phyloP scores from a whole-genome alignment of 75 land plant species.

The Chamaecyparis obtusa region DNA sequence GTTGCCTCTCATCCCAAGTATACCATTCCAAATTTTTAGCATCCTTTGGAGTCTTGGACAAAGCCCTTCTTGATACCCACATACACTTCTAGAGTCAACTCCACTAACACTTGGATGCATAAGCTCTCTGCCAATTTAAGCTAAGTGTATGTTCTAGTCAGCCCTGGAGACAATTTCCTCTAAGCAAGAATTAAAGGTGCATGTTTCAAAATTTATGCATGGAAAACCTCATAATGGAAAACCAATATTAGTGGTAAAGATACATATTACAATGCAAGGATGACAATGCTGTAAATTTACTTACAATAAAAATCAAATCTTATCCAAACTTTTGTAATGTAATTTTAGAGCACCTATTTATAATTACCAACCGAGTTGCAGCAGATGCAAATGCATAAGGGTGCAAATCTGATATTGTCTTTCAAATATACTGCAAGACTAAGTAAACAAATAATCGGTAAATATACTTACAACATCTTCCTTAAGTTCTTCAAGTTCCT shows the following conservation, averaged over 20 bases:
- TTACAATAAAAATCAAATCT: neutral
- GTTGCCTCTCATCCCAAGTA: neutral
- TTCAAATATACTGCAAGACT: neutral
- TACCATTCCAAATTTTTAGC: neutral
- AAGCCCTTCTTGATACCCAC: neutral
- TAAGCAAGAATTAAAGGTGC: neutral
- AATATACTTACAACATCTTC: constrained; percentile 66
- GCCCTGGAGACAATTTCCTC: neutral
- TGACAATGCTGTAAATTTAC: neutral
- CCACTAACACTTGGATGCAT: neutral
- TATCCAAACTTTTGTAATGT: neutral
- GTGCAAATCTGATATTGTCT: neutral
- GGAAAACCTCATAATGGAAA: neutral
- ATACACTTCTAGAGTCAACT: neutral
- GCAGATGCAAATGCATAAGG: neutral
- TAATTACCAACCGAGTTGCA: neutral
- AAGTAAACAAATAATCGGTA: neutral
- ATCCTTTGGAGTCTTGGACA: neutral
- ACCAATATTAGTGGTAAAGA: neutral
- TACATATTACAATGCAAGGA: neutral
- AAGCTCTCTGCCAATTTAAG: neutral
- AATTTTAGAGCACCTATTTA: neutral
- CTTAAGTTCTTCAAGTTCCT: constrained; percentile 44
- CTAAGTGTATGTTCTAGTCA: neutral
- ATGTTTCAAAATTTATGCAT: neutral